Evolutionary conservation across 441 rosid species (phyloP), one percentile per base, ranked within the genome.

Genomic region (Pelargonium citronellum): DNA sequence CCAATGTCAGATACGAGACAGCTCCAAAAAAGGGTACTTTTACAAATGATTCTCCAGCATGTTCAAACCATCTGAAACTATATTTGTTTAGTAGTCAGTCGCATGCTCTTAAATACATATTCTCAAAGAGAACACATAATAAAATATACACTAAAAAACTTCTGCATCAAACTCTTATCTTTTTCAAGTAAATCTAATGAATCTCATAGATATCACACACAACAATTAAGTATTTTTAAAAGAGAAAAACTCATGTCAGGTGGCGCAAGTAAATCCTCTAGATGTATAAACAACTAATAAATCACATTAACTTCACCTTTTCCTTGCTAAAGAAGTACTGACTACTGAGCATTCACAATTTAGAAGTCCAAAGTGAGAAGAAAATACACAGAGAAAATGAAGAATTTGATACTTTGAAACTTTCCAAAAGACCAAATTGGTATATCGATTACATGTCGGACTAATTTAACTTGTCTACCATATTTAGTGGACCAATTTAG

Each of bases 11-110:
- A 80, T 91, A 76, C 8, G 98, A 95, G 75, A 95, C 79, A 43
- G 95, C 91, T 70, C 97, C 97, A 80, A 92, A 75, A 73, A 89
- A 69, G 13, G 99, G 99, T 19, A 95, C 73, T 86, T 92, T 87
- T 66, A 92, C 67, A 63, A 75, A 91, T 63, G 91, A 92, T 71
- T 89, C 93, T 61, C 85, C 91, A 70, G 92, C 79, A 72, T 68
- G 84, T 71, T 78, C 85, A 77, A 91, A 92, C 90, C 92, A 85
- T 89, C 99, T 95, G 91, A 82, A 80, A 81, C 92, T 86, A 74
- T 73, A 82, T 41, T 68, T 63, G 61, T 73, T 74, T 69, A 64
- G 70, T 72, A 65, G 83, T 89, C 87, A 89, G 85, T 80, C 68
- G 70, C 76, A 71, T 44, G 57, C 55, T 55, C 68, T 16, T 71